Evolutionary conservation across 495 filamentous ascomycete species (phyloP).

Genomic region (Bryoglossum gracile): DNA sequence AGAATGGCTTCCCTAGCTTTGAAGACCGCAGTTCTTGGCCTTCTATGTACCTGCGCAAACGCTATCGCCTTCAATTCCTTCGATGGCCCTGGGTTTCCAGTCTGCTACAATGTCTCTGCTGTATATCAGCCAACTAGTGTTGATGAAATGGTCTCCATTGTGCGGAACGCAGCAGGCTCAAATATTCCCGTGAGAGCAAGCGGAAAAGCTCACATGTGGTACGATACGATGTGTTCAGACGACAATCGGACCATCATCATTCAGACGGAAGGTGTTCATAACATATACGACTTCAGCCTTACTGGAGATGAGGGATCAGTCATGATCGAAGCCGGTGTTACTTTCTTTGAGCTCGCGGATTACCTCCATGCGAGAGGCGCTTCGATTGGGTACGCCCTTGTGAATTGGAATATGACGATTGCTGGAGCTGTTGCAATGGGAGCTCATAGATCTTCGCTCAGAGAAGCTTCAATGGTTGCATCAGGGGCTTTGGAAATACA

Average conservation of each 20-base stretch:
- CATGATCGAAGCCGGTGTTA: constrained; percentile 40
- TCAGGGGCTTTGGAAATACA: constrained; percentile 40
- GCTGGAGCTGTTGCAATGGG: constrained; percentile 44
- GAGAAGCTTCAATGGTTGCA: constrained; percentile 45
- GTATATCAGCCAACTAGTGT: constrained; percentile 37
- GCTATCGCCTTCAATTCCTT: constrained; percentile 40
- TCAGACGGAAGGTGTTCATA: constrained; percentile 37
- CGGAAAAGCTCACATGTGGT: constrained; percentile 45
- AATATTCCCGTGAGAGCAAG: constrained; percentile 35
- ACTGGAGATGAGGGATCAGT: constrained; percentile 33
- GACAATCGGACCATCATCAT: constrained; percentile 38
- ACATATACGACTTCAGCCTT: constrained; percentile 34
- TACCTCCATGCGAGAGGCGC: constrained; percentile 37
- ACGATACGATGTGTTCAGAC: constrained; percentile 41
- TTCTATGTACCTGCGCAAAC: constrained; percentile 1
- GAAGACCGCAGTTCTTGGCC: not conserved
- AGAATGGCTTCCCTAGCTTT: not conserved
- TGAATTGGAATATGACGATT: constrained; percentile 47
- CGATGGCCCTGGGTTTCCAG: constrained; percentile 40
- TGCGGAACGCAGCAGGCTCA: constrained; percentile 30
- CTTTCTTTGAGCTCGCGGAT: constrained; percentile 43
- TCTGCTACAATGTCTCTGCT: constrained; percentile 36
- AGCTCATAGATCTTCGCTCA: constrained; percentile 38
- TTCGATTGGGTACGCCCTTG: constrained; percentile 40
- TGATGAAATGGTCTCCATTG: constrained; percentile 34